These are phyloP conservation scores for Dendrostoma leiphaemia DNA, from an alignment of 2,329 filamentous ascomycete species.

Conservation along the genomic window DNA sequence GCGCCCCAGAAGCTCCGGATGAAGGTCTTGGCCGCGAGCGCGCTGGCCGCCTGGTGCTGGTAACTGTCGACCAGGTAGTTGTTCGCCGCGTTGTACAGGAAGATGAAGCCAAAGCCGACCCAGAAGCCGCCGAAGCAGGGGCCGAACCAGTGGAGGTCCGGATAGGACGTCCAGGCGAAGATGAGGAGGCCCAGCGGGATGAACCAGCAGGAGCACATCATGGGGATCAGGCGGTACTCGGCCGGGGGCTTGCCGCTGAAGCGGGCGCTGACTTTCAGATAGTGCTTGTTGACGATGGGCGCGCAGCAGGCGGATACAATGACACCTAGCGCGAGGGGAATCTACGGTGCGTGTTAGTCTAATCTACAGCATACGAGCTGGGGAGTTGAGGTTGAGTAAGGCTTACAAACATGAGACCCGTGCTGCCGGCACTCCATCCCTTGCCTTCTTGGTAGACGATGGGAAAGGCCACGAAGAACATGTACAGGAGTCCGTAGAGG, in stretches of 20 bases:
- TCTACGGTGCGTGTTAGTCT: constrained; percentile 31
- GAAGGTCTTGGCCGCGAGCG: constrained; percentile 78
- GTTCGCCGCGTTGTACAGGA: constrained; percentile 77
- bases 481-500: constrained; percentile 71
- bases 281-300: constrained; percentile 78
- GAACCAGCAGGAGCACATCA: constrained; percentile 76
- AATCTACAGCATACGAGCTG: neutral
- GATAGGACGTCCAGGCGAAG: constrained; percentile 64
- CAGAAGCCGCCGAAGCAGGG: constrained; percentile 69
- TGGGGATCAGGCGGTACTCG: constrained; percentile 76
- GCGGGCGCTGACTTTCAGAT: constrained; percentile 61
- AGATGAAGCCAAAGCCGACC: constrained; percentile 79
- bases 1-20: constrained; percentile 80
- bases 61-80: constrained; percentile 68
- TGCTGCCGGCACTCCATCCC: constrained; percentile 69
- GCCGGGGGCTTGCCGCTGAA: constrained; percentile 73
- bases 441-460: constrained; percentile 78
- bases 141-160: constrained; percentile 65
- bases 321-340: constrained; percentile 76
- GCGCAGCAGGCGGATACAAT: constrained; percentile 64
- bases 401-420: constrained; percentile 72
- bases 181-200: constrained; percentile 60
- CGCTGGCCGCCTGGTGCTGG: constrained; percentile 73
- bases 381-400: constrained; percentile 12
- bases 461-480: constrained; percentile 72